Conservation (phyloP, 2,329 filamentous ascomycete species). For the Onygena corvina region DNA sequence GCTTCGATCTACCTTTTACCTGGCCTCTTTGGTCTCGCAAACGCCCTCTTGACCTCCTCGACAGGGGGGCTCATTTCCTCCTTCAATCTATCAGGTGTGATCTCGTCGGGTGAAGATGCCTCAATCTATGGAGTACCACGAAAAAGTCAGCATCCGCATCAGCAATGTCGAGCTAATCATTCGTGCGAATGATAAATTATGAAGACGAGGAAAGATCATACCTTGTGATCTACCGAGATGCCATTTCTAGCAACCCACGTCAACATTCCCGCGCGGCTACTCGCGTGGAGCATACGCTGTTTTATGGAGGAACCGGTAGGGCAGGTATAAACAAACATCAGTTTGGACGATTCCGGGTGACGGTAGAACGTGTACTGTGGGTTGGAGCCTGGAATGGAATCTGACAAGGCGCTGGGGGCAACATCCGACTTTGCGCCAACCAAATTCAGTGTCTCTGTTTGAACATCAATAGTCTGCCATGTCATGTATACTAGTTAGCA, state of each 20-base stretch:
- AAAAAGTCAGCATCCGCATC: background rate
- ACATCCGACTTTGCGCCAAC: constrained; percentile 34
- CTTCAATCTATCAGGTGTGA: constrained; percentile 41
- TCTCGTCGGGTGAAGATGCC: constrained; percentile 47
- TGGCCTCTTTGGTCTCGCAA: constrained; percentile 53
- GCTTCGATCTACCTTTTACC: constrained; percentile 31
- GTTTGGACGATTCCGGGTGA: constrained; percentile 35
- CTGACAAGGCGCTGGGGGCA: constrained; percentile 34
- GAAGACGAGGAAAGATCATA: constrained; percentile 21
- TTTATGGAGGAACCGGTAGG: constrained; percentile 50
- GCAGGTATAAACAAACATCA: constrained; percentile 55
- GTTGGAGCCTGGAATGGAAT: constrained; percentile 40
- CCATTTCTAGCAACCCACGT: constrained; percentile 44
- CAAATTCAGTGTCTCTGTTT: constrained; percentile 46
- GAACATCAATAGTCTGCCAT: constrained; percentile 29
- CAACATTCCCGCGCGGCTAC: constrained; percentile 44
- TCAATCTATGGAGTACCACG: constrained; percentile 37
- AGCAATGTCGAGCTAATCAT: background rate
- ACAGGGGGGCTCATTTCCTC: constrained; percentile 43
- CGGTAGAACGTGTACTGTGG: constrained; percentile 52
- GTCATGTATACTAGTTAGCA: constrained; percentile 19
- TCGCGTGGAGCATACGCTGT: constrained; percentile 55
- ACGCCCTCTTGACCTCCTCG: constrained; percentile 41
- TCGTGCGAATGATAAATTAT: background rate
- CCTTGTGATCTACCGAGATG: constrained; percentile 46